phyloP scores from a whole-genome alignment of 2,329 filamentous ascomycete species.

The Bipolaris sorokiniana region DNA sequence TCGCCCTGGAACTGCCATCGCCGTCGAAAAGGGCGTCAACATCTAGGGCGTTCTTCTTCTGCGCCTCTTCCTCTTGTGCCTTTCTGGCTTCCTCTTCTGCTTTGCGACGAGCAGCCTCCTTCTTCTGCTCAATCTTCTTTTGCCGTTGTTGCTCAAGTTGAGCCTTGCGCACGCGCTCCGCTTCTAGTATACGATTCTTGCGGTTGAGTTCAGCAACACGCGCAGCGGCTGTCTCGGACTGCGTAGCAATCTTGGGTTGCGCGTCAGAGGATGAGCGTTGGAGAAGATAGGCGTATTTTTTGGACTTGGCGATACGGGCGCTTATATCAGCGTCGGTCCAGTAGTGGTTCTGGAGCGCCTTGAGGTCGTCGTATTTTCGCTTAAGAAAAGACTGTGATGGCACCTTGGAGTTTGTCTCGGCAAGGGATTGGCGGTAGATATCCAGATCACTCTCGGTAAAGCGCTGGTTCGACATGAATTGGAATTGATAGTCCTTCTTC shows the following conservation, averaged over 20 bases:
- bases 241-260: conserved; percentile 61
- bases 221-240: conserved; percentile 72
- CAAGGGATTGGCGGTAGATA: conserved; percentile 77
- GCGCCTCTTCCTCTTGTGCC: conserved; percentile 43
- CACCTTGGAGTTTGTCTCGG: conserved; percentile 70
- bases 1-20: conserved; percentile 51
- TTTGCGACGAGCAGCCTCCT: conserved; percentile 52
- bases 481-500: conserved; percentile 85
- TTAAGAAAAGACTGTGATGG: conserved; percentile 74
- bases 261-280: conserved; percentile 71
- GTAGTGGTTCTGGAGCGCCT: conserved; percentile 74
- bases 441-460: conserved; percentile 88
- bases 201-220: conserved; percentile 82
- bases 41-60: conserved; percentile 41
- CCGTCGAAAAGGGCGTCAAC: conserved; percentile 57
- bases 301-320: conserved; percentile 73
- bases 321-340: conserved; percentile 86
- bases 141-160: conserved; percentile 74
- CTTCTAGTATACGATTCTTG: conserved; percentile 81
- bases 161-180: conserved; percentile 88
- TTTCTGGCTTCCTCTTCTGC: conserved; percentile 61
- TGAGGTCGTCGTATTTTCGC: conserved; percentile 80
- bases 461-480: conserved; percentile 82
- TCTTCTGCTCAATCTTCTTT: conserved; percentile 44
- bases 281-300: conserved; percentile 54